phyloP scores from a whole-genome alignment of 495 filamentous ascomycete genomes.

The Hypoxylon lenormandii region DNA sequence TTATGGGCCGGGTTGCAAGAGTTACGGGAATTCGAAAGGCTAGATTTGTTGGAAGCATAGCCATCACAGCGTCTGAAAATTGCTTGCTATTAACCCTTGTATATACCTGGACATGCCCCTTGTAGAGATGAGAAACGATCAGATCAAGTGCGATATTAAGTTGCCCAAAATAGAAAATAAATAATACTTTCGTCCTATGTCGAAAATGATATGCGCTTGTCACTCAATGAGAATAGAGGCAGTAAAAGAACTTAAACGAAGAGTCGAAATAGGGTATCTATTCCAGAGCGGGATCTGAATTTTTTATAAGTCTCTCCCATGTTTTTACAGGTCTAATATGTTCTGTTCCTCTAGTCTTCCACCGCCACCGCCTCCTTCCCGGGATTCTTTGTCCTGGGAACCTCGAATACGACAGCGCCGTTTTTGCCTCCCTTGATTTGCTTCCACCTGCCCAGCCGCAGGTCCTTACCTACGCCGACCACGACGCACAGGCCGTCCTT shows the following conservation, averaged over 20 bases:
- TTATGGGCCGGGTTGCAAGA: too few species aligned
- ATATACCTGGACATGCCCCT: neutral
- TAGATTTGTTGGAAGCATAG: too few species aligned
- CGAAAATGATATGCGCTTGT: neutral
- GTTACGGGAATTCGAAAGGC: too few species aligned
- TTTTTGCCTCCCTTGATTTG: slow-evolving; percentile 73
- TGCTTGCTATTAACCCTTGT: neutral
- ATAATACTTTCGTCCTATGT: neutral
- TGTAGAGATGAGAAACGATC: neutral
- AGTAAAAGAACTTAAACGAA: neutral
- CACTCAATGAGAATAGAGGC: neutral
- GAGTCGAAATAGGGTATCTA: slow-evolving; percentile 41
- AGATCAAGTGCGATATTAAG: neutral
- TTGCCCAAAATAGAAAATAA: neutral
- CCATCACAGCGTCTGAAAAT: neutral
- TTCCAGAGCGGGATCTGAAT: slow-evolving; percentile 38
- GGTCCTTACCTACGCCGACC: slow-evolving; percentile 85
- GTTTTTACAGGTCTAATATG: slow-evolving; percentile 27
- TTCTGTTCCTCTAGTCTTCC: slow-evolving; percentile 28
- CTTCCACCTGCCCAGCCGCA: slow-evolving; percentile 82
- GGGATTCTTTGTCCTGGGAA: slow-evolving; percentile 63
- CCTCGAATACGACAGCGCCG: slow-evolving; percentile 82
- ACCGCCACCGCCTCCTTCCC: slow-evolving; percentile 44
- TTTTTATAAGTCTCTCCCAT: slow-evolving; percentile 3
- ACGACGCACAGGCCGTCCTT: slow-evolving; percentile 82